Percentiles rank a stretch among this genome's conserved stretches.
phyloP scores from a whole-genome alignment of 495 filamentous ascomycete genomes.

The Entonaema liquescens region DNA sequence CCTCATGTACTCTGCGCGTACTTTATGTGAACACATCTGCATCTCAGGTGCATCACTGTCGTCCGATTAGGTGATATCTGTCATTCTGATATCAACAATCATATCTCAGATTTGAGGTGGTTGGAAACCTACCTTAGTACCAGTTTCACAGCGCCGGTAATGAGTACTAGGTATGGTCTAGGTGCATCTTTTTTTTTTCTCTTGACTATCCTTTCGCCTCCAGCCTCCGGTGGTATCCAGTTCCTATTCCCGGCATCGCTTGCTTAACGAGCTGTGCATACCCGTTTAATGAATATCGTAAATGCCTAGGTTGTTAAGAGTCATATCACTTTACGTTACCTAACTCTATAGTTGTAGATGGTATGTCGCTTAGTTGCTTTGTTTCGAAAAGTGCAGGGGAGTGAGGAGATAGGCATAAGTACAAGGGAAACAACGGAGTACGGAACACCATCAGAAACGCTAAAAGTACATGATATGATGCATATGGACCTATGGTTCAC shows the following conservation, averaged over 20 bases:
- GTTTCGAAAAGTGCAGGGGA: background rate
- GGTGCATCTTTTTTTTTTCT: background rate
- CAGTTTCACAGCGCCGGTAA: slow-evolving; percentile 11
- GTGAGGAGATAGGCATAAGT: background rate
- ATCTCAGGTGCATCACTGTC: slow-evolving; percentile 13
- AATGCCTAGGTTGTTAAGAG: background rate
- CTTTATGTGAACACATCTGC: background rate
- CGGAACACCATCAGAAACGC: background rate
- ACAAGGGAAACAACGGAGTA: background rate
- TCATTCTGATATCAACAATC: slow-evolving; percentile 4
- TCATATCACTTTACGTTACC: background rate
- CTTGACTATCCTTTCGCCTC: slow-evolving; percentile 8
- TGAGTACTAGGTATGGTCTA: slow-evolving; percentile 18
- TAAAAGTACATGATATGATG: background rate
- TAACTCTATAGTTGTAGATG: background rate
- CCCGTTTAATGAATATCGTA: background rate
- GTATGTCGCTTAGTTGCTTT: background rate
- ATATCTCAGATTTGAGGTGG: slow-evolving; percentile 8
- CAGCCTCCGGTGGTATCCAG: background rate
- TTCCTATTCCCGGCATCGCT: background rate
- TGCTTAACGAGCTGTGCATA: background rate
- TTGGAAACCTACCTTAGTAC: slow-evolving; percentile 14
- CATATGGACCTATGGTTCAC: background rate
- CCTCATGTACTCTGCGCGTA: background rate
- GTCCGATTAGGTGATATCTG: slow-evolving; percentile 33